A percentile compares a stretch with the other conserved stretches of the same genome.
phyloP scores from a whole-genome alignment of 805 yeast genomes.

The Kluyveromyces wickerhamii region DNA sequence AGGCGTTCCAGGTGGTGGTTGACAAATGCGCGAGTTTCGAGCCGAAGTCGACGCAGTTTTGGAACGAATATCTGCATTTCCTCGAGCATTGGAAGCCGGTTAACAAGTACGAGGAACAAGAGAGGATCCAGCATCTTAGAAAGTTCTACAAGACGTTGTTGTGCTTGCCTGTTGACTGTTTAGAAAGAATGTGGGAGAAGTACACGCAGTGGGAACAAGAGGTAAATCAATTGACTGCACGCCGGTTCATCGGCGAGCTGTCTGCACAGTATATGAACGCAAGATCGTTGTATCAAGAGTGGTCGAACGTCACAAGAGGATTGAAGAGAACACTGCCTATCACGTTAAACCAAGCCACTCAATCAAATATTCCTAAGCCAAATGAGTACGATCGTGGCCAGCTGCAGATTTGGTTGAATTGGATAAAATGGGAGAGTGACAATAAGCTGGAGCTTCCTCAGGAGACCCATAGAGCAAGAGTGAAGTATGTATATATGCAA shows the following conservation, averaged over 20 bases:
- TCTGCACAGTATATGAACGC: slow-evolving; percentile 85
- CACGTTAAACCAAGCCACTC: slow-evolving; percentile 19
- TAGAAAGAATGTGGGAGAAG: slow-evolving; percentile 74
- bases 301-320: slow-evolving; percentile 49
- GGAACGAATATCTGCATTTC: slow-evolving; percentile 80
- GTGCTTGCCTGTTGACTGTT: slow-evolving; percentile 63
- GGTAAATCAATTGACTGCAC: slow-evolving; percentile 64
- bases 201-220: slow-evolving; percentile 82
- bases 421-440: slow-evolving; percentile 73
- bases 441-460: slow-evolving; percentile 59
- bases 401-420: slow-evolving; percentile 51
- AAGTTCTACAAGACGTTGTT: slow-evolving; percentile 63
- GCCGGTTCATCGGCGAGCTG: slow-evolving; percentile 74
- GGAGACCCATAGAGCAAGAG: slow-evolving; percentile 44
- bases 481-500: slow-evolving; percentile 65
- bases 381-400: slow-evolving; percentile 29
- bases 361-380: slow-evolving; percentile 24
- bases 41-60: slow-evolving; percentile 57
- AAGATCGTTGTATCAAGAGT: slow-evolving; percentile 65
- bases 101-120: slow-evolving; percentile 78
- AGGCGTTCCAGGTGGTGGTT: slow-evolving; percentile 79
- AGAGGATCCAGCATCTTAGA: slow-evolving; percentile 67
- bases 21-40: slow-evolving; percentile 69
- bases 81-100: slow-evolving; percentile 71
- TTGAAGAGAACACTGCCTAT: slow-evolving; percentile 35